A percentile compares a stretch with the other conserved stretches of the same genome.
Evolutionary conservation across 495 filamentous ascomycete species (phyloP).

Genomic region (Daldinia childiae): DNA sequence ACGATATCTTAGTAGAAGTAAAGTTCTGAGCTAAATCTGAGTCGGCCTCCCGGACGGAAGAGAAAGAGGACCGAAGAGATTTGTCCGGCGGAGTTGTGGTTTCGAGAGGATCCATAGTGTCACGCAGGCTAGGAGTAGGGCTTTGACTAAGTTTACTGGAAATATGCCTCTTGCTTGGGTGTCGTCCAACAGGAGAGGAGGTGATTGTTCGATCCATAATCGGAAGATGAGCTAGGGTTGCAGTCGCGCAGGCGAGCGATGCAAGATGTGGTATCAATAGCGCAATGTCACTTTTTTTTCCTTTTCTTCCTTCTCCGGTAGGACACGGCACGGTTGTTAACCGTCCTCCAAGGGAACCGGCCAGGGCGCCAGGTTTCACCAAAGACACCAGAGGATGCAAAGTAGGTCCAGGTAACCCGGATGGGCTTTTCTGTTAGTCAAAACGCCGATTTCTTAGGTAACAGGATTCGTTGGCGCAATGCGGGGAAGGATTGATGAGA

Average conservation of each 20-base stretch:
- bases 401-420: conserved; percentile 18
- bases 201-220: conserved; percentile 40
- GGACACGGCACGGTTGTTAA: conserved; percentile 21
- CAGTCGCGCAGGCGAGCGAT: conserved; percentile 36
- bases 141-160: conserved; percentile 37
- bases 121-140: conserved; percentile 29
- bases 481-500: conserved; percentile 55
- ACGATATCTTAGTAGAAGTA: conserved; percentile 70
- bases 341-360: conserved; percentile 8
- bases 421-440: conserved; percentile 62
- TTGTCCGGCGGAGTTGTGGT: conserved; percentile 49
- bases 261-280: conserved; percentile 45
- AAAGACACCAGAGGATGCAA: conserved; percentile 22
- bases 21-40: conserved; percentile 74
- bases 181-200: conserved; percentile 35
- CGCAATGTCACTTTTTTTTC: conserved; percentile 35
- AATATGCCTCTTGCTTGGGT: conserved; percentile 24
- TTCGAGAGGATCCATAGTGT: conserved; percentile 35
- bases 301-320: conserved; percentile 3
- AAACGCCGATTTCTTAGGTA: conserved; percentile 57
- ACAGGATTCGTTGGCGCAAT: conserved; percentile 53
- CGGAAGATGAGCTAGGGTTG: conserved; percentile 34
- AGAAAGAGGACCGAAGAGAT: conserved; percentile 62
- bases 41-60: conserved; percentile 64
- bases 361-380: conserved; percentile 31